Evolutionary conservation across 495 filamentous ascomycete genomes (phyloP).

Genomic region (Penicillium ucsense): DNA sequence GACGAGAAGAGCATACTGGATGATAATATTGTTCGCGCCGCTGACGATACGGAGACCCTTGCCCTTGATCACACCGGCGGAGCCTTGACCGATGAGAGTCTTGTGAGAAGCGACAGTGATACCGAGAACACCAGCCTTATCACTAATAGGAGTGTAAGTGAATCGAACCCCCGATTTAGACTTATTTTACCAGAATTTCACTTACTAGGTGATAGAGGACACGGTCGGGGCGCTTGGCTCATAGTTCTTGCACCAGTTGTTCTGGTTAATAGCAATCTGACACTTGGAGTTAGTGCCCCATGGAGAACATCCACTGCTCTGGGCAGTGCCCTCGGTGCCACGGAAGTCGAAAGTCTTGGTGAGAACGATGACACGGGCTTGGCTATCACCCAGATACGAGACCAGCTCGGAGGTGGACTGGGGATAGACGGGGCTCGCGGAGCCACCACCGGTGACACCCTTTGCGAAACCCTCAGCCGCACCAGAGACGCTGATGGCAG

Average conservation of each 20-base stretch:
- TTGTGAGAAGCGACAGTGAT: constrained; percentile 39
- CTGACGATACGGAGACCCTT: constrained; percentile 36
- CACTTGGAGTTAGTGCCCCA: constrained; percentile 34
- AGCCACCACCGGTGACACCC: constrained; percentile 32
- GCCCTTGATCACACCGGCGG: constrained; percentile 31
- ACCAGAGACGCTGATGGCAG: constrained; percentile 25
- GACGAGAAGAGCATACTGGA: constrained; percentile 22
- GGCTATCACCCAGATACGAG: constrained; percentile 30
- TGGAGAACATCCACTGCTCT: constrained; percentile 35
- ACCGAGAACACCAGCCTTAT: constrained; percentile 34
- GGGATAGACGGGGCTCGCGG: constrained; percentile 30
- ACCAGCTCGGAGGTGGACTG: constrained; percentile 29
- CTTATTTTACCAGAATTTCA: not conserved
- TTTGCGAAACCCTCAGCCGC: constrained; percentile 33
- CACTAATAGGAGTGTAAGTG: constrained; percentile 6
- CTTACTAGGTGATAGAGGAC: constrained; percentile 29
- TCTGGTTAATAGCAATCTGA: constrained; percentile 45
- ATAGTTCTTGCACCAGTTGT: constrained; percentile 39
- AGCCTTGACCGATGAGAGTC: constrained; percentile 31
- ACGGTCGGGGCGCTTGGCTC: constrained; percentile 23
- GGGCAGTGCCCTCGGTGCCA: constrained; percentile 32
- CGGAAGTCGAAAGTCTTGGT: constrained; percentile 36
- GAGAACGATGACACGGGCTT: constrained; percentile 31
- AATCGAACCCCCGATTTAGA: not conserved
- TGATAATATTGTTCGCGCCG: constrained; percentile 37